A percentile compares a stretch with the other conserved stretches of the same genome.
These are phyloP conservation scores for Teratosphaeria pseudoeucalypti DNA, from an alignment of 2,329 filamentous ascomycete species.

Conservation along the genomic window DNA sequence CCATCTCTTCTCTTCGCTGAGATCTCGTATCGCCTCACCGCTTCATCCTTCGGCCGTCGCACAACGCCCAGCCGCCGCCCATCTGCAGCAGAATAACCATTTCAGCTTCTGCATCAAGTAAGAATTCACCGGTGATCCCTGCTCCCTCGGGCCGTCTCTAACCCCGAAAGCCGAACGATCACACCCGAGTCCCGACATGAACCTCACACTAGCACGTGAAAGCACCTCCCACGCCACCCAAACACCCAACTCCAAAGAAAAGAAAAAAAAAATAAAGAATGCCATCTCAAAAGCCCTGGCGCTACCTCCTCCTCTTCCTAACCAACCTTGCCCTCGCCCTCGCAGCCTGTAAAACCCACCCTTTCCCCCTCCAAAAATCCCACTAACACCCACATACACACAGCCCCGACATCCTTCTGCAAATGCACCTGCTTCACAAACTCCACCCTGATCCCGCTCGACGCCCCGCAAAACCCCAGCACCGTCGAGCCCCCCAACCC, in stretches of 20 bases:
- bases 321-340: constrained; percentile 28
- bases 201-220: neutral
- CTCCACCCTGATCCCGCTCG: constrained; percentile 56
- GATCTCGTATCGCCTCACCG: neutral
- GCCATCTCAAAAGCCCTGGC: constrained; percentile 12
- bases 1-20: neutral
- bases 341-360: constrained; percentile 32
- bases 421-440: constrained; percentile 61
- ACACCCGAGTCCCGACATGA: neutral
- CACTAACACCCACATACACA: constrained; percentile 2
- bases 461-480: constrained; percentile 22
- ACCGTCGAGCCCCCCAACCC: constrained; percentile 8
- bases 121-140: neutral
- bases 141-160: neutral
- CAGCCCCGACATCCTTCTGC: constrained; percentile 54
- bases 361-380: neutral
- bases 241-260: neutral
- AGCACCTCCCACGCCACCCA: neutral
- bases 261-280: neutral
- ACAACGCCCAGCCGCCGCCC: neutral
- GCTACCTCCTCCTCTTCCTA: constrained; percentile 18
- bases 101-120: neutral
- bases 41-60: neutral
- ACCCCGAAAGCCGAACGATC: neutral
- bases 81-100: neutral